Percentiles rank a stretch among this genome's conserved stretches.
Conservation (phyloP, 2,329 filamentous ascomycete species). For the Epichloe gansuensis region DNA sequence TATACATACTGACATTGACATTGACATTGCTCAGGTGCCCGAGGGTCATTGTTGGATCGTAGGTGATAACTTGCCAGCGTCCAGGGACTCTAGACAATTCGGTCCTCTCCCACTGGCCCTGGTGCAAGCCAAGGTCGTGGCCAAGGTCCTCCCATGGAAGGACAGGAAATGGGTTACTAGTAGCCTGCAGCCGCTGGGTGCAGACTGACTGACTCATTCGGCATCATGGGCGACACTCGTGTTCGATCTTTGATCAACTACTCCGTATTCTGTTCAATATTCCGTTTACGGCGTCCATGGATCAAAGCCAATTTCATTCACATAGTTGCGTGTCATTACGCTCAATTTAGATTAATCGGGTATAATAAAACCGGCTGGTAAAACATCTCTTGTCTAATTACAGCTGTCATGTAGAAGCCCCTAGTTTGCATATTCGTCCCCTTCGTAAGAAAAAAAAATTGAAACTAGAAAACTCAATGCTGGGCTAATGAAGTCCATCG, state of each 20-base stretch:
- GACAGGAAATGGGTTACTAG: constrained; percentile 40
- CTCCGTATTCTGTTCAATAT: background rate
- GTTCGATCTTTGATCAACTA: too few species aligned
- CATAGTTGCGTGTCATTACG: background rate
- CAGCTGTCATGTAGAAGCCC: constrained; percentile 14
- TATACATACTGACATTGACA: too few species aligned
- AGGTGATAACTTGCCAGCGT: constrained; percentile 77
- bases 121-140: constrained; percentile 71
- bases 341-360: constrained; percentile 5
- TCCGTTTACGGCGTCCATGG: background rate
- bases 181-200: constrained; percentile 24
- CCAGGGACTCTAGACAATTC: constrained; percentile 75
- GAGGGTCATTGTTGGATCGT: constrained; percentile 84
- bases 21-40: constrained; percentile 54
- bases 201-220: background rate
- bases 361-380: constrained; percentile 15
- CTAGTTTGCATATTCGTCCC: constrained; percentile 6
- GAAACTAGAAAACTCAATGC: constrained; percentile 13
- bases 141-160: constrained; percentile 41
- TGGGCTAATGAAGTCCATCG: constrained; percentile 12
- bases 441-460: constrained; percentile 4
- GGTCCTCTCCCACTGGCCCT: constrained; percentile 79
- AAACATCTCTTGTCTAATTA: constrained; percentile 22
- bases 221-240: background rate
- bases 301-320: background rate